Conservation (phyloP, 1,139 yeast genomes). For the Hyphopichia burtonii region DNA sequence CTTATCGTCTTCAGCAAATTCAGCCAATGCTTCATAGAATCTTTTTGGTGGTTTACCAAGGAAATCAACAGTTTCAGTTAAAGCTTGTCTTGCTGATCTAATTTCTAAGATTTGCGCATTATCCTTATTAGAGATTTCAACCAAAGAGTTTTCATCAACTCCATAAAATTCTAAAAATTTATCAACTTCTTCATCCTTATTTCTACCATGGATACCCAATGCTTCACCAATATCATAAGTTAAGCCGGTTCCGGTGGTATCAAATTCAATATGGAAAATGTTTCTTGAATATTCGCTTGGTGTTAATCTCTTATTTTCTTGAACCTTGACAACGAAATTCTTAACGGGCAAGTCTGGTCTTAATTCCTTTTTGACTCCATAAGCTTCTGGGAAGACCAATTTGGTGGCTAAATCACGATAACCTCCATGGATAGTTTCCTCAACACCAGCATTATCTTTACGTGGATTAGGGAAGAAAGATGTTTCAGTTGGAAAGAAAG, state of each 20-base stretch:
- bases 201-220: constrained; percentile 91
- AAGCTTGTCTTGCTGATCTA: constrained; percentile 79
- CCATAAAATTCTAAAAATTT: constrained; percentile 72
- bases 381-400: constrained; percentile 82
- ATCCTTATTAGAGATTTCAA: constrained; percentile 73
- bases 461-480: constrained; percentile 63
- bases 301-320: constrained; percentile 91
- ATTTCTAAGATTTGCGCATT: constrained; percentile 57
- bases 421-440: constrained; percentile 36
- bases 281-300: constrained; percentile 89
- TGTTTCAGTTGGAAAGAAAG: constrained; percentile 57
- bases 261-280: constrained; percentile 96
- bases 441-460: constrained; percentile 22
- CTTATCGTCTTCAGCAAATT: constrained; percentile 65
- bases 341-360: constrained; percentile 91
- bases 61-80: constrained; percentile 77
- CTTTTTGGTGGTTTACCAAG: constrained; percentile 96
- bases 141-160: constrained; percentile 63
- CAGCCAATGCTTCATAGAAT: constrained; percentile 81
- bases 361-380: constrained; percentile 49
- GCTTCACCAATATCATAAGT: constrained; percentile 96
- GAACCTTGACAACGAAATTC: constrained; percentile 85
- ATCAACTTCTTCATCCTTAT: constrained; percentile 62
- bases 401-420: constrained; percentile 64
- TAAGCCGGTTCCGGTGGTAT: constrained; percentile 84